phyloP scores from a whole-genome alignment of 1,139 yeast species.

The Protomyces arabidopsidicola region DNA sequence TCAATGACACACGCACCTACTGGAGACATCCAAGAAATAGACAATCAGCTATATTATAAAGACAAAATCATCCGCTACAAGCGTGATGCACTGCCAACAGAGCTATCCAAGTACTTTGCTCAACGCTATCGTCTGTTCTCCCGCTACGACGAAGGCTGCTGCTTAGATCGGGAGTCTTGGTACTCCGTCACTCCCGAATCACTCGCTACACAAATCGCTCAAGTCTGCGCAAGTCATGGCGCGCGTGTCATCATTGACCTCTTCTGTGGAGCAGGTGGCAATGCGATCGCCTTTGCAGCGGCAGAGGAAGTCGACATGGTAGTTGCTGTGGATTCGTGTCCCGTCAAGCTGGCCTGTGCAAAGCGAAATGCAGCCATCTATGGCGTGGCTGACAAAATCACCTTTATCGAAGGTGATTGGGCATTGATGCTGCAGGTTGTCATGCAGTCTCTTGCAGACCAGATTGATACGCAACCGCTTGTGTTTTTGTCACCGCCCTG shows the following conservation, averaged over 20 bases:
- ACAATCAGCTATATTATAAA: background rate
- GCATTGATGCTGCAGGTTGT: slow-evolving; percentile 1
- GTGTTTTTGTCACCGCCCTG: slow-evolving; percentile 25
- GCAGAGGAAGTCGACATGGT: slow-evolving; percentile 10
- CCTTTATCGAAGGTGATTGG: slow-evolving; percentile 56
- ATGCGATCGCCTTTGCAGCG: slow-evolving; percentile 37
- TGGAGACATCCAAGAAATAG: background rate
- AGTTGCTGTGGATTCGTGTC: slow-evolving; percentile 13
- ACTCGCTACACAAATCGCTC: slow-evolving; percentile 58
- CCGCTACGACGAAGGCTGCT: slow-evolving; percentile 63
- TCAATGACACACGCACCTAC: no score
- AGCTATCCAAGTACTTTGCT: background rate
- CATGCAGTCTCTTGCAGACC: slow-evolving; percentile 3
- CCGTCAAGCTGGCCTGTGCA: slow-evolving; percentile 48
- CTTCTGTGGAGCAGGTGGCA: slow-evolving; percentile 96
- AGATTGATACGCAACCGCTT: slow-evolving; percentile 1
- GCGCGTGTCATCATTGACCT: slow-evolving; percentile 51
- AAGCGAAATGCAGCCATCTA: slow-evolving; percentile 69
- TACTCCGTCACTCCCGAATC: slow-evolving; percentile 86
- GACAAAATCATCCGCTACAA: background rate
- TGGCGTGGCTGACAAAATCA: slow-evolving; percentile 51
- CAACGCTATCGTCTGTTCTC: slow-evolving; percentile 57
- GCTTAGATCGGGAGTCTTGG: slow-evolving; percentile 75
- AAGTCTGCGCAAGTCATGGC: slow-evolving; percentile 49
- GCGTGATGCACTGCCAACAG: background rate